phyloP scores from a whole-genome alignment of 768 basidiomycete genomes.

The Tephrocybe sp. region DNA sequence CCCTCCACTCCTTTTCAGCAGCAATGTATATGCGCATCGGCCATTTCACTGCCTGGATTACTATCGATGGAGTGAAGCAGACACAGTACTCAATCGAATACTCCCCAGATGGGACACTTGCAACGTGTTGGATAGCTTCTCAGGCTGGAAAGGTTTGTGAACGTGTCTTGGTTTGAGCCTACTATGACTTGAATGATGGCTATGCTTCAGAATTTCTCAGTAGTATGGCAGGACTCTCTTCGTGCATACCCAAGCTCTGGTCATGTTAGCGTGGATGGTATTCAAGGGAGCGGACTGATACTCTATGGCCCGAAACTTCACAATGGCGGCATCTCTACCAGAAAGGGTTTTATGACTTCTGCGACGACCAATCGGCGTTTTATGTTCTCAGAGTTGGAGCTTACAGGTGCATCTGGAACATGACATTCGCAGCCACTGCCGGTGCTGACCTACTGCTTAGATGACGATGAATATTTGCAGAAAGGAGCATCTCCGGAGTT shows the following conservation, averaged over 20 bases:
- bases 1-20: too few species aligned
- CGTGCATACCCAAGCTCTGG: neutral
- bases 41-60: slow-evolving; percentile 19
- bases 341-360: slow-evolving; percentile 1
- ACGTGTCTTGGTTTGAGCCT: too few species aligned
- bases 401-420: slow-evolving; percentile 13
- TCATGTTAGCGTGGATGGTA: slow-evolving; percentile 14
- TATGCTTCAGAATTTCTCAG: slow-evolving; percentile 14
- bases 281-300: neutral
- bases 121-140: slow-evolving; percentile 24
- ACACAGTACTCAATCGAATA: slow-evolving; percentile 15
- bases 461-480: slow-evolving; percentile 19
- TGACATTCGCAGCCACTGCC: neutral
- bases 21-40: slow-evolving; percentile 11
- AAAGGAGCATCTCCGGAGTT: slow-evolving; percentile 5
- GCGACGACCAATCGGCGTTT: slow-evolving; percentile 12
- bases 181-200: too few species aligned
- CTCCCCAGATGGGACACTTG: slow-evolving; percentile 11
- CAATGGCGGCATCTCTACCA: neutral
- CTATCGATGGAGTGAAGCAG: slow-evolving; percentile 13
- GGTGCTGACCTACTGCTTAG: slow-evolving; percentile 1
- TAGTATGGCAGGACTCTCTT: slow-evolving; percentile 13
- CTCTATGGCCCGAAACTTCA: neutral
- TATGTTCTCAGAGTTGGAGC: slow-evolving; percentile 18
- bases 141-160: slow-evolving; percentile 24